Conservation (phyloP, 257 asterid genomes). For the Asclepias syriaca region DNA sequence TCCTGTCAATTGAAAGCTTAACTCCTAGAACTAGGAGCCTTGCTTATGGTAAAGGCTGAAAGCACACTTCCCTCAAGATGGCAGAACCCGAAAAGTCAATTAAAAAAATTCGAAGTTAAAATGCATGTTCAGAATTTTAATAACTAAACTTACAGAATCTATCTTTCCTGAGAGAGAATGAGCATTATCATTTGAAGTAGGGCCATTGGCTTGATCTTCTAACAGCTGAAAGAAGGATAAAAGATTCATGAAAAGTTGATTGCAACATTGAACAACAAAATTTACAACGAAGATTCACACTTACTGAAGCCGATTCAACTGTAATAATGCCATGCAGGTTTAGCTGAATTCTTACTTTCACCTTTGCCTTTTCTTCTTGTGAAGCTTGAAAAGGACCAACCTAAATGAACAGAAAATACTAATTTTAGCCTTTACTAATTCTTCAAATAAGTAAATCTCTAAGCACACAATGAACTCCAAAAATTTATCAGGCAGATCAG, state of each 20-base stretch:
- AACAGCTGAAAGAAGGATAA: slow-evolving; percentile 50
- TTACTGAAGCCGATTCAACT: slow-evolving; percentile 68
- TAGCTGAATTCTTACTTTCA: slow-evolving; percentile 66
- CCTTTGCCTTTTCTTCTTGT: slow-evolving; percentile 43
- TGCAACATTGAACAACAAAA: slow-evolving; percentile 15
- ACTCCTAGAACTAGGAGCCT: not conserved
- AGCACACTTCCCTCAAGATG: not conserved
- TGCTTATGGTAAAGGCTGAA: not conserved
- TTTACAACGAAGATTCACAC: slow-evolving; percentile 27
- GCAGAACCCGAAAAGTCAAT: not conserved
- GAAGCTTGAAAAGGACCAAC: slow-evolving; percentile 75
- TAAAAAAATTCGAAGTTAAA: not conserved
- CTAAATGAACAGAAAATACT: slow-evolving; percentile 33
- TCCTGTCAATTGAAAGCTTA: not conserved
- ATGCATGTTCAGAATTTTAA: not conserved
- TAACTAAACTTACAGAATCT: slow-evolving; percentile 26
- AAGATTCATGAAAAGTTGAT: slow-evolving; percentile 10
- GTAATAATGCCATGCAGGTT: slow-evolving; percentile 78
- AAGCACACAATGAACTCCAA: not conserved
- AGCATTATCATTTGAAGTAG: slow-evolving; percentile 25
- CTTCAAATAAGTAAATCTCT: not conserved
- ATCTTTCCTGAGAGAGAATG: slow-evolving; percentile 40
- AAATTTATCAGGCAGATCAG: not conserved
- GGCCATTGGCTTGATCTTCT: slow-evolving; percentile 46
- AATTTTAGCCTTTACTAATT: slow-evolving; percentile 1